These are phyloP conservation scores for Capsicum baccatum DNA, from an alignment of 257 asterid genomes.

Conservation along the genomic window DNA sequence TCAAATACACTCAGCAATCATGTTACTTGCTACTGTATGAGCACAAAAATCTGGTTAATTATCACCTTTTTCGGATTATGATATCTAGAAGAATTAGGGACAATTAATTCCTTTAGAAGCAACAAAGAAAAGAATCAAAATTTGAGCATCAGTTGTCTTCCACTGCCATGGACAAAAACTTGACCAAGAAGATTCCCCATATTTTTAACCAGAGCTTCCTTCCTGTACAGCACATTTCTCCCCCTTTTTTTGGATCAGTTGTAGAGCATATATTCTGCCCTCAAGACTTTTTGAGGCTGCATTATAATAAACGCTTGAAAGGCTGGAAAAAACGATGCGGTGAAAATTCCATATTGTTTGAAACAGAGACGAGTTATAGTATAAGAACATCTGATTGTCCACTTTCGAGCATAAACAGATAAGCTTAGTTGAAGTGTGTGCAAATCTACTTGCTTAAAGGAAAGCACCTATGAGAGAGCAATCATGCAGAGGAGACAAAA, in stretches of 20 bases:
- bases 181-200: neutral
- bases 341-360: neutral
- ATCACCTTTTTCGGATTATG: slow-evolving; percentile 8
- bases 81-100: slow-evolving; percentile 21
- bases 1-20: neutral
- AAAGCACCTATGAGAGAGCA: slow-evolving; percentile 8
- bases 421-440: slow-evolving; percentile 11
- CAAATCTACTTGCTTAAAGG: neutral
- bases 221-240: neutral
- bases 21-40: neutral
- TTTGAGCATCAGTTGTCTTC: slow-evolving; percentile 8
- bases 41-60: neutral
- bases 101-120: neutral
- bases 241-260: neutral
- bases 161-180: neutral
- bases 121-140: neutral
- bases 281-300: neutral
- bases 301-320: neutral
- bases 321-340: neutral
- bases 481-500: slow-evolving; percentile 6
- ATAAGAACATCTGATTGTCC: neutral
- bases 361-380: neutral
- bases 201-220: neutral
- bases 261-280: neutral
- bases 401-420: slow-evolving; percentile 17